These are phyloP conservation scores for Cercophora samala DNA, from an alignment of 495 filamentous ascomycete genomes.

Conservation along the genomic window DNA sequence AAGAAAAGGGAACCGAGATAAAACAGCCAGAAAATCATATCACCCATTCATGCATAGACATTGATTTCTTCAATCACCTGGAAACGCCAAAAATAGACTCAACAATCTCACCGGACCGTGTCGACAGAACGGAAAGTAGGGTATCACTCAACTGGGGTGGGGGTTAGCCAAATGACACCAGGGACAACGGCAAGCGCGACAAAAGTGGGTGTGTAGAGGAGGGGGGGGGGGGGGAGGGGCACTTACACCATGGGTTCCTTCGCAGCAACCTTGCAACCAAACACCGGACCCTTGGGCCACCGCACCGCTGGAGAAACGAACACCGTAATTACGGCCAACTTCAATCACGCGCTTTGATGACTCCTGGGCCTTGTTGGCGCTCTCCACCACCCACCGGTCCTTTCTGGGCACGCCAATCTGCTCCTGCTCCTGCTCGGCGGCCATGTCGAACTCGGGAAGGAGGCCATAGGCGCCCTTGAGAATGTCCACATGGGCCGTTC, in stretches of 20 bases:
- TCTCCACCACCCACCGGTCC: slow-evolving; percentile 35
- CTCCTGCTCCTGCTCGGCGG: neutral
- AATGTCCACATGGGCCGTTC: slow-evolving; percentile 76
- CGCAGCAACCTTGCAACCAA: slow-evolving; percentile 94
- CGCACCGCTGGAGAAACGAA: slow-evolving; percentile 61
- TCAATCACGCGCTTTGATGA: slow-evolving; percentile 28
- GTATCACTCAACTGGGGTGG: slow-evolving; percentile 64
- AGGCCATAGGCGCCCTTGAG: slow-evolving; percentile 61
- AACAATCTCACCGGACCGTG: slow-evolving; percentile 71
- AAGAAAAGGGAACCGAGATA: slow-evolving; percentile 10
- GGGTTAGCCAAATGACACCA: slow-evolving; percentile 9
- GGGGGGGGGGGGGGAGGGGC: neutral
- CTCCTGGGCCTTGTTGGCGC: slow-evolving; percentile 13
- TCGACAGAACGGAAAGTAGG: slow-evolving; percentile 69
- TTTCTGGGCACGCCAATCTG: slow-evolving; percentile 11
- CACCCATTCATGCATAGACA: neutral
- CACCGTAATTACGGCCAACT: slow-evolving; percentile 65
- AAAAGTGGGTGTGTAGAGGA: neutral
- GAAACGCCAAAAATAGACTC: slow-evolving; percentile 61
- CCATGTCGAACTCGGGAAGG: slow-evolving; percentile 46
- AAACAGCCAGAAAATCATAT: neutral
- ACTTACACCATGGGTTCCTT: slow-evolving; percentile 85
- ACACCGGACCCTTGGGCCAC: slow-evolving; percentile 69
- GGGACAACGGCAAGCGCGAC: neutral
- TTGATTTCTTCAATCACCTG: slow-evolving; percentile 12